These are phyloP conservation scores for Boletus reticuloceps DNA, from an alignment of 768 basidiomycete species.

Conservation along the genomic window DNA sequence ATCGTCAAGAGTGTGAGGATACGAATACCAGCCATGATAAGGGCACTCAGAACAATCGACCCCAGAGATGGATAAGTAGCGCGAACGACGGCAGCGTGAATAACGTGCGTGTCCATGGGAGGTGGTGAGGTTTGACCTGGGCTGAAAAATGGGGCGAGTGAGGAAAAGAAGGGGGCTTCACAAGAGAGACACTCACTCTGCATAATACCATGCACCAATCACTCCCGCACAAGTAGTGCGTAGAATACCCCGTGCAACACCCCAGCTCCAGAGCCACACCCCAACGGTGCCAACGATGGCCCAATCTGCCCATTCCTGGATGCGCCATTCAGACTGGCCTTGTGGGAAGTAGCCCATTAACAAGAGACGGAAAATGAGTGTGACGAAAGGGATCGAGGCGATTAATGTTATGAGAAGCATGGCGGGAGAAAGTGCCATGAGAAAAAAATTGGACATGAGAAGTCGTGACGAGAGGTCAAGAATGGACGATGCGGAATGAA, in stretches of 20 bases:
- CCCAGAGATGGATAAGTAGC: conserved; percentile 83
- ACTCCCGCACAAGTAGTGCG: conserved; percentile 78
- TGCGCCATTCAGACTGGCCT: conserved; percentile 51
- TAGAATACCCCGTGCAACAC: conserved; percentile 74
- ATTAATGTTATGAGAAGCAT: conserved; percentile 68
- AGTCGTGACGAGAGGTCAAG: conserved; percentile 64
- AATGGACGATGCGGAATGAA: conserved; percentile 61
- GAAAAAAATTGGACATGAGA: conserved; percentile 68
- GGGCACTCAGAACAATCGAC: conserved; percentile 69
- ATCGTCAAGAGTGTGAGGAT: conserved; percentile 49
- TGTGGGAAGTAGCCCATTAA: conserved; percentile 57
- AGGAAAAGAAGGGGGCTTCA: not conserved
- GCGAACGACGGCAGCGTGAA: conserved; percentile 75
- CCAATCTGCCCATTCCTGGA: conserved; percentile 69
- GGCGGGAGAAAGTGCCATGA: conserved; percentile 70
- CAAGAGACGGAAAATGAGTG: conserved; percentile 73
- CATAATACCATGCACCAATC: conserved; percentile 91
- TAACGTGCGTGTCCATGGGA: conserved; percentile 62
- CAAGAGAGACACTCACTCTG: conserved; percentile 41
- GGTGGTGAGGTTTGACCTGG: conserved; percentile 34
- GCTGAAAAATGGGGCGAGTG: conserved; percentile 16
- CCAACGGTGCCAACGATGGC: conserved; percentile 54
- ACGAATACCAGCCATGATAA: conserved; percentile 73
- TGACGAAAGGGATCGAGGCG: conserved; percentile 74
- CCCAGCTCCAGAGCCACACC: conserved; percentile 74